Evolutionary conservation across 1,139 yeast species (phyloP), one percentile per base, ranked within the genome.

Genomic region (Spathaspora jeffriesii): DNA sequence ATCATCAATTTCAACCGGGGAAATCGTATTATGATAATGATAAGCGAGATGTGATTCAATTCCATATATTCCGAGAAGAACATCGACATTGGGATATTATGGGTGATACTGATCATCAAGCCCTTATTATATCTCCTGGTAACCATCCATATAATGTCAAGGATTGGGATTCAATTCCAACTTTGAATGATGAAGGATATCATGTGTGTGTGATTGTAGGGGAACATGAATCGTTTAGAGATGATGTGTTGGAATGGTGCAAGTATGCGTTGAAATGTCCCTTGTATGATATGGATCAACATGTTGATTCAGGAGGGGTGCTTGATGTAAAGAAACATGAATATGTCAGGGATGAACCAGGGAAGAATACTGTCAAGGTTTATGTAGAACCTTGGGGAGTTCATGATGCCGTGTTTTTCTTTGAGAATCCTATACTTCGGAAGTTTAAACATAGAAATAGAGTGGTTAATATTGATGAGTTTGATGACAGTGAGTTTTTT

Each of bases 341-440:
- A 23, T 61, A 49, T 45, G 40, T 54, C 43, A 53, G 55, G 45
- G 45, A 53, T 22, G 47, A 48, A 41, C 8, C 11, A 3, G 43
- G 58, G 40, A 15, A 20, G 5, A 56, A 65, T 43, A 46, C 60
- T 48, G 48, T 56, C 38, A 40, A 50, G 30, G 53, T 66, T 3
- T 65, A 57, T 48, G 62, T 73, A 30, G 79, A 74, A 52, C 80
- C 79, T 0, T 67, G 69, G 70, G 80, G 80, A 3, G 60, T 73
- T 20, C 80, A 75, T 54, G 80, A 73, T 54, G 51, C 71, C 0
- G 45, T 56, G 25, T 63, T 73, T 39, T 65, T 68, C 50, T 62
- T 70, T 47, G 79, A 74, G 50, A 60, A 64, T 47, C 51, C 23
- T 34, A 44, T 61, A 10, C 34, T 61, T n/a, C 38, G 44, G 4